These are phyloP conservation scores for Psidium friedrichsthalianum DNA, from an alignment of 345 rosid genomes.

Conservation along the genomic window DNA sequence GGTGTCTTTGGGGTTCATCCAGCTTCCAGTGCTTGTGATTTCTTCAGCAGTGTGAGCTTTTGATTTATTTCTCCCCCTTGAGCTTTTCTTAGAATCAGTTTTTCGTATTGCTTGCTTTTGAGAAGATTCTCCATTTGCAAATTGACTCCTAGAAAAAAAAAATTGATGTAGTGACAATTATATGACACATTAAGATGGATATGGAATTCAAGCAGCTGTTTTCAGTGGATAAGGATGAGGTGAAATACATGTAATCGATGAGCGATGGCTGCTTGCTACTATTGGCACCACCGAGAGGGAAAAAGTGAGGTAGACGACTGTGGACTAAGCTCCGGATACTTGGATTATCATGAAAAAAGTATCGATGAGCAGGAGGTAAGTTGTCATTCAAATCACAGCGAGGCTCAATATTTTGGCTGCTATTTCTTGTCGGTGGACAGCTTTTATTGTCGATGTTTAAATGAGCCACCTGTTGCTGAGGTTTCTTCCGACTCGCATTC, in stretches of 20 bases:
- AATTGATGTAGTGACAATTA: background rate
- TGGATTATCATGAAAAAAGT: constrained; percentile 69
- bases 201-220: background rate
- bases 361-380: constrained; percentile 63
- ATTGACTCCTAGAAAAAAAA: constrained; percentile 51
- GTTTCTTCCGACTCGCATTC: background rate
- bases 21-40: constrained; percentile 24
- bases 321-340: constrained; percentile 47
- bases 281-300: constrained; percentile 32
- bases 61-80: constrained; percentile 35
- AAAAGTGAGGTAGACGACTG: constrained; percentile 60
- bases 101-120: constrained; percentile 19
- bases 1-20: constrained; percentile 51
- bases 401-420: constrained; percentile 14
- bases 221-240: background rate
- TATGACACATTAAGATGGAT: background rate
- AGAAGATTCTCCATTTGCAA: constrained; percentile 42
- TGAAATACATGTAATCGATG: constrained; percentile 56
- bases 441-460: constrained; percentile 1
- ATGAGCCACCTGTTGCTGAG: constrained; percentile 14
- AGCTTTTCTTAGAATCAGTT: constrained; percentile 16
- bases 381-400: constrained; percentile 21
- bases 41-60: constrained; percentile 20
- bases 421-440: background rate
- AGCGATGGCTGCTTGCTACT: constrained; percentile 22